These are phyloP conservation scores for Plasmopara halstedii DNA, from an alignment of 352 stramenopile genomes.

Conservation along the genomic window DNA sequence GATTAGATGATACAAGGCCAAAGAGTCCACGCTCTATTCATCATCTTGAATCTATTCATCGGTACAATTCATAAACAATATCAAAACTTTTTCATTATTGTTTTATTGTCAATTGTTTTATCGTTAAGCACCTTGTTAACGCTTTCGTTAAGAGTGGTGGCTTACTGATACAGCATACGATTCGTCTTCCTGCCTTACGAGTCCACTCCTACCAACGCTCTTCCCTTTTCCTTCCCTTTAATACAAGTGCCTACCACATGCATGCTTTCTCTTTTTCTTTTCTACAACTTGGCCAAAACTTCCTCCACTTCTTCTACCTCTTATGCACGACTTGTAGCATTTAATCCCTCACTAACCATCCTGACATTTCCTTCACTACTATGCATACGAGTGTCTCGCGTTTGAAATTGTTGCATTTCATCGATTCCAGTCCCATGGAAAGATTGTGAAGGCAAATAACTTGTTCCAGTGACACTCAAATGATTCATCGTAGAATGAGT, in stretches of 20 bases:
- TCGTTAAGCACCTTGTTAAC: too few species aligned
- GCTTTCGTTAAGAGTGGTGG: too few species aligned
- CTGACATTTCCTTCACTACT: too few species aligned
- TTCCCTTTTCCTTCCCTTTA: constrained; percentile 27
- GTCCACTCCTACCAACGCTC: constrained; percentile 16
- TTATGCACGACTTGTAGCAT: constrained; percentile 43
- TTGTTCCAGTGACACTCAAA: too few species aligned
- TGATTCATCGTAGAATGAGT: too few species aligned
- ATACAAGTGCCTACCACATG: constrained; percentile 39
- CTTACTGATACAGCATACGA: constrained; percentile 73
- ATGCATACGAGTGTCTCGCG: too few species aligned
- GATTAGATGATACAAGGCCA: constrained; percentile 55
- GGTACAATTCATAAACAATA: constrained; percentile 27
- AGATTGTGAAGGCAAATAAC: too few species aligned
- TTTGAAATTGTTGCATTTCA: too few species aligned
- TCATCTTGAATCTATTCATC: constrained; percentile 56
- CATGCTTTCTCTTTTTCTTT: constrained; percentile 41
- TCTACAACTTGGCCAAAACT: constrained; percentile 67
- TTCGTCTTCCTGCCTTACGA: constrained; percentile 18
- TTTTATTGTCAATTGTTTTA: not conserved
- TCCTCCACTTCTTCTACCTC: constrained; percentile 1
- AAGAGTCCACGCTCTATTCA: constrained; percentile 55
- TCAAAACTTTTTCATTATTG: not conserved
- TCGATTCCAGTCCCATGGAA: too few species aligned
- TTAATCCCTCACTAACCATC: constrained; percentile 19